Conservation (phyloP, 148 eudicot species). For the Fagopyrum homotropicum region DNA sequence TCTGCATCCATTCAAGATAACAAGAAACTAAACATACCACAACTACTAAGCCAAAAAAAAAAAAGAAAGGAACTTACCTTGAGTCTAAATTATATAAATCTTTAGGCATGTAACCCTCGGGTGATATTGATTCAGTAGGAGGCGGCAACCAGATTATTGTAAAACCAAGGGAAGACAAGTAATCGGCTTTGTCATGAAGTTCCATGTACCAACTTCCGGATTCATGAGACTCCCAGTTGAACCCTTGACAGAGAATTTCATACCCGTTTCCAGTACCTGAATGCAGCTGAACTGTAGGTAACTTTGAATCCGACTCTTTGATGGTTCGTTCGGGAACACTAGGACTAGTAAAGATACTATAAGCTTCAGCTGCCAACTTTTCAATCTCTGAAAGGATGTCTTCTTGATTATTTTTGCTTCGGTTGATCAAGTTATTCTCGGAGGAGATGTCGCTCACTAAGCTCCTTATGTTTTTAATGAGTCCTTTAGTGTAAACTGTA, state of each 20-base stretch:
- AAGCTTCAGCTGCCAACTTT: conserved; percentile 95
- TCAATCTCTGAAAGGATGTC: conserved; percentile 88
- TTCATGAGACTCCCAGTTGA: conserved; percentile 97
- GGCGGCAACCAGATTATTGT: conserved; percentile 95
- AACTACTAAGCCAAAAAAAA: neutral
- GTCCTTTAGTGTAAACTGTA: conserved; percentile 45
- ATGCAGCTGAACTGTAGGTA: conserved; percentile 28
- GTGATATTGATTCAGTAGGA: conserved; percentile 92
- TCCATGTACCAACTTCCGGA: conserved; percentile 89
- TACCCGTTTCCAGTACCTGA: conserved; percentile 87
- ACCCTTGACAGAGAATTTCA: conserved; percentile 89
- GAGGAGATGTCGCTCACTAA: conserved; percentile 69
- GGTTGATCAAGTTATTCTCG: conserved; percentile 47
- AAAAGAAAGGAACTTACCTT: conserved; percentile 34
- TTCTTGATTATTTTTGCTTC: conserved; percentile 71
- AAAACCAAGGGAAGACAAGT: conserved; percentile 74
- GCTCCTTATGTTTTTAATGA: conserved; percentile 61
- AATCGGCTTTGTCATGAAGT: conserved; percentile 58
- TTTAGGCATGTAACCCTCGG: conserved; percentile 98
- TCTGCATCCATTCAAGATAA: conserved; percentile 25
- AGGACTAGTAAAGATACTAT: conserved; percentile 63
- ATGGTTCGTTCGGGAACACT: conserved; percentile 34
- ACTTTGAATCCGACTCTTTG: conserved; percentile 31
- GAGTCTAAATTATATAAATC: conserved; percentile 92
- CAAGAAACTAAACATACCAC: neutral